These are phyloP conservation scores for Globisporangium middletonii DNA, from an alignment of 352 stramenopile genomes.

Conservation along the genomic window DNA sequence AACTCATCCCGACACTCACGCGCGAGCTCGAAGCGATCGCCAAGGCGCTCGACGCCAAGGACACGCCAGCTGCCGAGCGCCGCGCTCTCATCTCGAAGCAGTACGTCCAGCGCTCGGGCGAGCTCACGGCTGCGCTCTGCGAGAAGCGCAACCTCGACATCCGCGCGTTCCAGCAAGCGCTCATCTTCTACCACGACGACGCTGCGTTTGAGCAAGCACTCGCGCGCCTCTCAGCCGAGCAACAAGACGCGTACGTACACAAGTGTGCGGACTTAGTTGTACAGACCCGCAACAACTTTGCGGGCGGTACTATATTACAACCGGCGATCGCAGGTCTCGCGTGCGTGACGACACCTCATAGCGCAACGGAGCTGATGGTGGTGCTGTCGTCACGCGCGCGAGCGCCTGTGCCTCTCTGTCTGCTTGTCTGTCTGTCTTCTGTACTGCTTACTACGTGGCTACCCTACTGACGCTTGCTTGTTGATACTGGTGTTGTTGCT, in stretches of 20 bases:
- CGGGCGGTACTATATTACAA: no score
- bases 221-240: conserved; percentile 49
- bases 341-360: no score
- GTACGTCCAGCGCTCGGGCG: conserved; percentile 62
- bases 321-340: no score
- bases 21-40: conserved; percentile 67
- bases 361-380: no score
- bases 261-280: not conserved
- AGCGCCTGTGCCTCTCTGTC: not conserved
- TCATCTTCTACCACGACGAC: conserved; percentile 80
- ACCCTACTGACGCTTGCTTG: not conserved
- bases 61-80: conserved; percentile 28
- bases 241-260: conserved; percentile 52
- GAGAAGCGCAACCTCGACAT: conserved; percentile 46
- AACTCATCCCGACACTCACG: conserved; percentile 66
- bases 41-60: conserved; percentile 4
- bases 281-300: not conserved
- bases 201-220: conserved; percentile 53
- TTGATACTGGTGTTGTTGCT: no score
- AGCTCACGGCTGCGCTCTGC: conserved; percentile 52
- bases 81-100: conserved; percentile 49
- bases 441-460: not conserved
- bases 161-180: conserved; percentile 59
- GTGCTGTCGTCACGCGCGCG: not conserved
- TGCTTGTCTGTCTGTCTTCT: not conserved